Evolutionary conservation across 176 grass and related monocot genomes (phyloP), one percentile per base, ranked within the genome.

Genomic region (Oryza rufipogon): DNA sequence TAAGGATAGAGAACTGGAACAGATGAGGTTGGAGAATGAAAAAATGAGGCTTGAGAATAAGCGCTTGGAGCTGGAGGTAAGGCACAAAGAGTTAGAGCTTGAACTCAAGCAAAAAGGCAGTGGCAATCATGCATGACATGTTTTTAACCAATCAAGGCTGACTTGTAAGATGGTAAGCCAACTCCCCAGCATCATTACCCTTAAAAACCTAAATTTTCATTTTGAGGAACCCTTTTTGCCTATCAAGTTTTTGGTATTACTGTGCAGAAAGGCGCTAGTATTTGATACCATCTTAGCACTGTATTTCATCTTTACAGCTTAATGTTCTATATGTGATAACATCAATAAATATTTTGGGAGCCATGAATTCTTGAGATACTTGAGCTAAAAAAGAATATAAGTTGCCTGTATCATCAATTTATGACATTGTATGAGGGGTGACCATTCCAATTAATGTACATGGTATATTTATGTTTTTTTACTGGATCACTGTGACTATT

Each of bases 1-100:
- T 79, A 90, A 94, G 86, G 92, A 94, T 51, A 83, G 61, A 44
- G 92, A 94, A 83, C 66, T 92, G 42, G 87, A 94, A 64, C 87
- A 65, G 71, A 90, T 92, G 87, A 88, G 82, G 45, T 64, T 83
- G 23, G 87, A 92, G 42, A 94, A 94, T 76, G 92, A 92, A 83
- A 67, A 73, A 30, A 84, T 90, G 79, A 90, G 77, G 85, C 34
- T 84, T 83, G 87, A 81, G 85, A 94, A 92, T 88, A 88, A 77
- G 74, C 42, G 60, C 42, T 70, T 94, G 69, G 68, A 81, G 73
- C 79, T 94, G 61, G 85, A 88, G 33, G 17, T 94, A 52, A 88
- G 79, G 52, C 38, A 73, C n/a, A 92, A 83, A 74, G 90, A 91
- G 69, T 71, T 94, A 71, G 89, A 94, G 79, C 46, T 91, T 76